Evolutionary conservation across 2,329 filamentous ascomycete species (phyloP).

Genomic region (Cladophialophora carrionii): DNA sequence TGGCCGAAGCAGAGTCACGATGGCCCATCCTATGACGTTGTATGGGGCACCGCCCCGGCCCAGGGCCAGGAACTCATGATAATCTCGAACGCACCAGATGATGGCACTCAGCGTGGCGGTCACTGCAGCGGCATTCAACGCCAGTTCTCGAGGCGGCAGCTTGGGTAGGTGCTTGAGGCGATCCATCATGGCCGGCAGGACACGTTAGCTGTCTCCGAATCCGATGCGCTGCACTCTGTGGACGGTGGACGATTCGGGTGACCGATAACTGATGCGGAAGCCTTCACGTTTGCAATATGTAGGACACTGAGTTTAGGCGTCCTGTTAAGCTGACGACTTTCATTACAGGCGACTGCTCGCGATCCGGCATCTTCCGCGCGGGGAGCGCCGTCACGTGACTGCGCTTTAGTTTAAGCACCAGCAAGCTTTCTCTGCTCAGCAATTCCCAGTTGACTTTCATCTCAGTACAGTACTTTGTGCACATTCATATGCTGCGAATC

Average conservation of each 20-base stretch:
- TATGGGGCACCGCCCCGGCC: constrained; percentile 44
- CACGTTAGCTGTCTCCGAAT: neutral
- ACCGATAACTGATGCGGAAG: neutral
- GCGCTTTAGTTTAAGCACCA: no score
- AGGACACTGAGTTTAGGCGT: neutral
- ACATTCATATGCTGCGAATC: no score
- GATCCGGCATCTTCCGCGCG: neutral
- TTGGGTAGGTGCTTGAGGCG: constrained; percentile 1
- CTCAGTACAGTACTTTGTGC: no score
- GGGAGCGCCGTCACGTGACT: neutral
- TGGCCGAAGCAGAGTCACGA: constrained; percentile 12
- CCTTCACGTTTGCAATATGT: neutral
- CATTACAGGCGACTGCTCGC: neutral
- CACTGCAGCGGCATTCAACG: neutral
- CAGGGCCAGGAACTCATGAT: constrained; percentile 43
- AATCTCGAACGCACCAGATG: constrained; percentile 39
- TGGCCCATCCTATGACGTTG: constrained; percentile 44
- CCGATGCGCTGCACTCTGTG: neutral
- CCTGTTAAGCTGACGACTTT: neutral
- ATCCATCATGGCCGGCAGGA: neutral
- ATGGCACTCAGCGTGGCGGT: neutral
- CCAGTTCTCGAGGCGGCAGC: neutral
- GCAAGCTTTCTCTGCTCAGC: neutral
- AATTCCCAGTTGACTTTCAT: no score
- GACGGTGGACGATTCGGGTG: neutral